Evolutionary conservation across 257 asterid genomes (phyloP), one percentile per base, ranked within the genome.

Genomic region (Nicotiana undulata): DNA sequence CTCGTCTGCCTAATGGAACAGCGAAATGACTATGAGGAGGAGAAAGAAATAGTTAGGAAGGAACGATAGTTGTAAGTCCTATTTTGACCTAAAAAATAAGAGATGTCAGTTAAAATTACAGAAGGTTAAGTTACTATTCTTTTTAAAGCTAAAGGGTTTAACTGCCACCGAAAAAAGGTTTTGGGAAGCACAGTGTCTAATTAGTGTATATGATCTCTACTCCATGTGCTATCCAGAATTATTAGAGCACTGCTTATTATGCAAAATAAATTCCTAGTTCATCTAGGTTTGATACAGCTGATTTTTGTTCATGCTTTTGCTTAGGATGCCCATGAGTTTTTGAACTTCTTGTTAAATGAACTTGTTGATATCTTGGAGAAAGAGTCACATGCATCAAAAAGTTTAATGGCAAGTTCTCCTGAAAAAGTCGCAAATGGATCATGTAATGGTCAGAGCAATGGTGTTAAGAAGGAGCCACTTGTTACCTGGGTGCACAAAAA

Each of bases 301-400:
- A 59, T 5, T 16, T 40, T 46, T 72, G 60, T 24, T 32, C 63
- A 66, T 80, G 28, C 61, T 81, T 52, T 59, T 87, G 9, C 81
- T 84, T 86, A 94, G 98, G 97, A 94, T 76, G 98, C 98, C 67
- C 98, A 94, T 84, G 98, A 94, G 82, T 94, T 94, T 83, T 84
- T 94, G 88, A 94, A 94, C 90, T 94, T 86, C 84, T 82, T 93
- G 87, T 88, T 94, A 15, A 94, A 94, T 87, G 92, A 92, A 82
- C 95, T 94, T 32, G 96, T 90, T 75, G 98, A 94, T 66, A 93
- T 89, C 86, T 86, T 94, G 89, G 97, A 92, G 92, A 94, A 91
- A 90, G 97, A 94, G 81, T 86, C 93, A 56, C 88, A 79, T 64
- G 89, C 89, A 79, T 86, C 81, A 31, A 88, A 90, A 77, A 84